Conservation (phyloP, 352 stramenopile species). For the Phytophthora melonis region DNA sequence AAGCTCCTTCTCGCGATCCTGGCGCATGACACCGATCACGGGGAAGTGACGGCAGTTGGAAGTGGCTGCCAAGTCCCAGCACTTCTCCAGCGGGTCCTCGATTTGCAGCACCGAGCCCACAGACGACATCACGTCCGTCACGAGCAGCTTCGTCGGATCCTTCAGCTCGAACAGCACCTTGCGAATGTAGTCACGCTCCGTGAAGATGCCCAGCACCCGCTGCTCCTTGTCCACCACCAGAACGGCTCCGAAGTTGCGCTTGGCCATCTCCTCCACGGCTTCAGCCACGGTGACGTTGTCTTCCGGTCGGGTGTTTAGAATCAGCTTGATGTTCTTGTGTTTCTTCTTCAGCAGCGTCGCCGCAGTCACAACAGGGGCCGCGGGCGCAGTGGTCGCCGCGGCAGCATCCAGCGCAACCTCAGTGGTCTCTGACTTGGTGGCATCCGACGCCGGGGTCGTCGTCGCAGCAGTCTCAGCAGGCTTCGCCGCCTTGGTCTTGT, state of each 20-base stretch:
- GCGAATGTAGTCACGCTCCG: slow-evolving; percentile 85
- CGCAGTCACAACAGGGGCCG: slow-evolving; percentile 53
- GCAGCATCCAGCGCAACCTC: slow-evolving; percentile 10
- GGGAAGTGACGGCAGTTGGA: slow-evolving; percentile 86
- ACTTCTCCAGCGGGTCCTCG: slow-evolving; percentile 83
- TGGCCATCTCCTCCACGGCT: slow-evolving; percentile 80
- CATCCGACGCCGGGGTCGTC: slow-evolving; percentile 9
- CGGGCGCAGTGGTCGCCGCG: not conserved
- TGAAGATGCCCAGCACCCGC: slow-evolving; percentile 86
- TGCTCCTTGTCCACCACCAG: slow-evolving; percentile 88
- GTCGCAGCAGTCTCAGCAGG: slow-evolving; percentile 3
- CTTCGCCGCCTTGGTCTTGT: slow-evolving; percentile 19
- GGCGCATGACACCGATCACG: slow-evolving; percentile 78
- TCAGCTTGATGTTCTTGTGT: slow-evolving; percentile 81
- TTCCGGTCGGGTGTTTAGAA: slow-evolving; percentile 83
- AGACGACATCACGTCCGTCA: slow-evolving; percentile 70
- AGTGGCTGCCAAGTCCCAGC: slow-evolving; percentile 72
- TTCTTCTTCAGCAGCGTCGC: slow-evolving; percentile 86
- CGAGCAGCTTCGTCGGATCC: slow-evolving; percentile 61
- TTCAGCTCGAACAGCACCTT: slow-evolving; percentile 82
- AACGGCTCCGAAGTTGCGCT: slow-evolving; percentile 84
- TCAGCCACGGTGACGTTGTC: slow-evolving; percentile 82
- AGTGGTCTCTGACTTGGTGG: slow-evolving; percentile 11
- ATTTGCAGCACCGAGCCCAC: slow-evolving; percentile 71
- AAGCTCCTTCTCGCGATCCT: slow-evolving; percentile 83